Base-by-base conservation (phyloP, 306 rosid genomes). In the Vicia faba region DNA sequence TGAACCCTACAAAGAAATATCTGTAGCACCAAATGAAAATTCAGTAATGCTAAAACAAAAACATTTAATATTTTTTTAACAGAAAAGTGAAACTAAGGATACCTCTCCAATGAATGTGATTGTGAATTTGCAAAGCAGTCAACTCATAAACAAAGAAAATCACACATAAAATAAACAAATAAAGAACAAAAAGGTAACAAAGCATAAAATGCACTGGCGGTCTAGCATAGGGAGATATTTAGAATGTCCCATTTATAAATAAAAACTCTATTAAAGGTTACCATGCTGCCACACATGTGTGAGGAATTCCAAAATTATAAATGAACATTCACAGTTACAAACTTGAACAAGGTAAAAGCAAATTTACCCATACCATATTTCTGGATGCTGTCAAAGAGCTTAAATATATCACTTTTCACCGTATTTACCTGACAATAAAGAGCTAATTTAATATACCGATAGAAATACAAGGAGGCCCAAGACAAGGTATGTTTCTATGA, bases 341-440 rank as follows among this genome's bases (percentile, higher is more conserved):
- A 59, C 50, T 67, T 20, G 9, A 70, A 45, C 16, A 48, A 14
- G 60, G 39, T 20, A 50, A 69, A 48, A 75, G 48, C 64, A 51
- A 58, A 44, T 44, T 15, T 65, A 64, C 66, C 63, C 89, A 13
- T 85, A 95, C 99, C 97, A 85, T 95, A 90, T 82, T 86, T 90
- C 82, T 86, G 92, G 70, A 90, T 79, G 75, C 89, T 86, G 82
- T 90, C 99, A 76, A 95, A 95, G 74, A 95, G 99, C 85, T 95
- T 95, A 81, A 82, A 41, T 72, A 95, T 74, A 75, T 95, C 99
- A 70, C 78, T 90, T 77, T 90, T 88, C 73, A 95, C 83, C 25
- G 68, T 84, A 58, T 78, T 86, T 69, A 88, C 81, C 99, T 95
- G 96, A 72, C 57, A 80, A 78, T 31, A 61, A 38, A 36, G 59